Evolutionary conservation across 169 alveolate species (phyloP).

Genomic region (Plasmodium reichenowi): DNA sequence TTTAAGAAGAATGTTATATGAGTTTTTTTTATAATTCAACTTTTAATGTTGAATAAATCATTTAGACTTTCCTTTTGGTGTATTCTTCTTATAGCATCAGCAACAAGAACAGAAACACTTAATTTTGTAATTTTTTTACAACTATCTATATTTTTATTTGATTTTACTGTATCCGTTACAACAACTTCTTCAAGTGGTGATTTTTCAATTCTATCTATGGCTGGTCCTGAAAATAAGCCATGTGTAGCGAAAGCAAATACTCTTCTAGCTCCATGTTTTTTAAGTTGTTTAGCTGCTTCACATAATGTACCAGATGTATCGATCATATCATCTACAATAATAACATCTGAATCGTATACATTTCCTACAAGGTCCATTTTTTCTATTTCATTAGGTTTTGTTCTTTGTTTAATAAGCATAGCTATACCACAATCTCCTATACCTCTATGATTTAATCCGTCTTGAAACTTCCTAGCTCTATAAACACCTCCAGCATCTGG

Average conservation of each 20-base stretch:
- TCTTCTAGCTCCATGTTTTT: constrained; percentile 93
- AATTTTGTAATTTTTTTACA: constrained; percentile 82
- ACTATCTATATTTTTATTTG: constrained; percentile 79
- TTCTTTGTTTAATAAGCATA: constrained; percentile 89
- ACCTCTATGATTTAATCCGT: constrained; percentile 72
- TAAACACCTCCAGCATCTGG: constrained; percentile 96
- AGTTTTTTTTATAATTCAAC: background rate
- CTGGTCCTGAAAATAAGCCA: constrained; percentile 94
- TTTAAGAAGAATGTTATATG: no score
- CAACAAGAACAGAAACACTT: constrained; percentile 87
- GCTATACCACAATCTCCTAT: constrained; percentile 85
- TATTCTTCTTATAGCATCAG: constrained; percentile 92
- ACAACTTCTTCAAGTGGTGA: constrained; percentile 91
- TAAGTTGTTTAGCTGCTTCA: constrained; percentile 94
- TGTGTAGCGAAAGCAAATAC: constrained; percentile 97
- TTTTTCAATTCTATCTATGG: constrained; percentile 89
- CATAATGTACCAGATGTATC: constrained; percentile 99
- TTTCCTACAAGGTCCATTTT: constrained; percentile 94
- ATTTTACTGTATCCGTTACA: constrained; percentile 92
- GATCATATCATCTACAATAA: constrained; percentile 97
- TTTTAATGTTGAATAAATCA: constrained; percentile 79
- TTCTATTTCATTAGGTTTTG: constrained; percentile 90
- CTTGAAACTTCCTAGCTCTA: constrained; percentile 78
- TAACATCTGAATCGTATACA: constrained; percentile 94
- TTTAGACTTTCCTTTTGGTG: constrained; percentile 89